phyloP scores from a whole-genome alignment of 2,329 filamentous ascomycete species.

The Hypomyces perniciosus region DNA sequence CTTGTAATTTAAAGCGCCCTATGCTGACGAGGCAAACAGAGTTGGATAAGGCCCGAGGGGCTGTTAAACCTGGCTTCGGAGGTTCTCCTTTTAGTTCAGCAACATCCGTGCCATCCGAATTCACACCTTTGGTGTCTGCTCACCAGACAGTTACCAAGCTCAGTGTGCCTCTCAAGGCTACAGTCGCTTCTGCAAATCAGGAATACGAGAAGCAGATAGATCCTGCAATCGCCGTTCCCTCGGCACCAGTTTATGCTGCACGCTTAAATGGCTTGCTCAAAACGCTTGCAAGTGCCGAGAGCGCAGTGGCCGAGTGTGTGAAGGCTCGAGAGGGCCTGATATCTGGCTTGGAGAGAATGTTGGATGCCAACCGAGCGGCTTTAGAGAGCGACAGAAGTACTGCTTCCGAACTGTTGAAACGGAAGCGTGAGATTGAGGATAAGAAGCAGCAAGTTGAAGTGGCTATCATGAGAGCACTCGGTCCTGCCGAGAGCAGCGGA shows the following conservation, averaged over 20 bases:
- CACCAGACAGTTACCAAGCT: slow-evolving; percentile 72
- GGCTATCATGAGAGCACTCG: slow-evolving; percentile 79
- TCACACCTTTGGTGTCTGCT: slow-evolving; percentile 66
- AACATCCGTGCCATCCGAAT: slow-evolving; percentile 64
- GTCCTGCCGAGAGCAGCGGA: slow-evolving; percentile 48
- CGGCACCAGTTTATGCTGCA: slow-evolving; percentile 85
- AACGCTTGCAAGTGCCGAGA: slow-evolving; percentile 80
- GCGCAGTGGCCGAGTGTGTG: slow-evolving; percentile 81
- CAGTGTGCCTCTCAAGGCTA: slow-evolving; percentile 59
- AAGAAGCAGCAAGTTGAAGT: slow-evolving; percentile 88
- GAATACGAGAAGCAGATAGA: slow-evolving; percentile 84
- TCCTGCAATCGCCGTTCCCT: slow-evolving; percentile 60
- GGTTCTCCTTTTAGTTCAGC: slow-evolving; percentile 54
- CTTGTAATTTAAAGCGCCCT: background rate
- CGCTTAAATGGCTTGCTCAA: slow-evolving; percentile 86
- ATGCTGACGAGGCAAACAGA: slow-evolving; percentile 37
- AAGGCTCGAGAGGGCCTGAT: slow-evolving; percentile 77
- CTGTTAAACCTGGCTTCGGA: slow-evolving; percentile 45
- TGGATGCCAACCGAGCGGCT: slow-evolving; percentile 65
- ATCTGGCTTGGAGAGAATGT: slow-evolving; percentile 71
- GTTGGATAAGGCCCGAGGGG: slow-evolving; percentile 54
- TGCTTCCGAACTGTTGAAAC: slow-evolving; percentile 56
- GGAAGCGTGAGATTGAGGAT: slow-evolving; percentile 66
- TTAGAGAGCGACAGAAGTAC: slow-evolving; percentile 64
- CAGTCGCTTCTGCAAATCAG: slow-evolving; percentile 63